phyloP scores from a whole-genome alignment of 2,329 filamentous ascomycete species.

The Phaeosphaeria sp. region DNA sequence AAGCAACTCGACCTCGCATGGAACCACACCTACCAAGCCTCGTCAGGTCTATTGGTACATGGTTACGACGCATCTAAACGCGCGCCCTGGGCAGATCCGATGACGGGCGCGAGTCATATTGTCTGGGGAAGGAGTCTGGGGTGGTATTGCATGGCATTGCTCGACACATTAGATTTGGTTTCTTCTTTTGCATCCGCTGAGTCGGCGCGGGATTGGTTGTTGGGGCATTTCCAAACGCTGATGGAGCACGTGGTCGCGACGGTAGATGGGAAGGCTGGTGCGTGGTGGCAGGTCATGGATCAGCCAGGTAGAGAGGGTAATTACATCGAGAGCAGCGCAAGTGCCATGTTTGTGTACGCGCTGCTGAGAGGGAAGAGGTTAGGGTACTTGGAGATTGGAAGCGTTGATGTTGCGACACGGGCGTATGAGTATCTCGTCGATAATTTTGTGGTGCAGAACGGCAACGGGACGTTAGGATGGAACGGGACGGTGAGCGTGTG shows the following conservation, averaged over 20 bases:
- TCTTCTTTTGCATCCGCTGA: neutral
- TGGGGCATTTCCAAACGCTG: slow-evolving; percentile 7
- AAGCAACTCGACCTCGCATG: slow-evolving; percentile 50
- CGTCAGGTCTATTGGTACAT: slow-evolving; percentile 57
- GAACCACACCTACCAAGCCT: slow-evolving; percentile 48
- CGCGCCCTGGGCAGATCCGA: slow-evolving; percentile 60
- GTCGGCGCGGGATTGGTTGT: slow-evolving; percentile 1
- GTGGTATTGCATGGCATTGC: slow-evolving; percentile 61
- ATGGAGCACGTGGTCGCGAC: slow-evolving; percentile 47
- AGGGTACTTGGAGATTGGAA: slow-evolving; percentile 36
- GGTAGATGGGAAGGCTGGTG: slow-evolving; percentile 44
- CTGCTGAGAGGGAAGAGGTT: slow-evolving; percentile 56
- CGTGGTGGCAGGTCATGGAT: slow-evolving; percentile 65
- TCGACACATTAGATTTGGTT: slow-evolving; percentile 57
- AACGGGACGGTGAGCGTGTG: slow-evolving; percentile 40
- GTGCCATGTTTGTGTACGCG: slow-evolving; percentile 64
- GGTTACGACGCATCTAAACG: slow-evolving; percentile 60
- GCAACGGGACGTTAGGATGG: slow-evolving; percentile 35
- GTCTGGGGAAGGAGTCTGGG: slow-evolving; percentile 63
- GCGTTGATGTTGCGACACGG: neutral
- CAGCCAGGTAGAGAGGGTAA: slow-evolving; percentile 58
- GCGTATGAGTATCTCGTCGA: slow-evolving; percentile 44
- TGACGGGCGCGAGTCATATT: slow-evolving; percentile 58
- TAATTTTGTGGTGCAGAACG: slow-evolving; percentile 25
- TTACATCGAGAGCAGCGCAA: slow-evolving; percentile 66